Conservation (phyloP, 2,329 filamentous ascomycete genomes). For the Epichloe sibirici region DNA sequence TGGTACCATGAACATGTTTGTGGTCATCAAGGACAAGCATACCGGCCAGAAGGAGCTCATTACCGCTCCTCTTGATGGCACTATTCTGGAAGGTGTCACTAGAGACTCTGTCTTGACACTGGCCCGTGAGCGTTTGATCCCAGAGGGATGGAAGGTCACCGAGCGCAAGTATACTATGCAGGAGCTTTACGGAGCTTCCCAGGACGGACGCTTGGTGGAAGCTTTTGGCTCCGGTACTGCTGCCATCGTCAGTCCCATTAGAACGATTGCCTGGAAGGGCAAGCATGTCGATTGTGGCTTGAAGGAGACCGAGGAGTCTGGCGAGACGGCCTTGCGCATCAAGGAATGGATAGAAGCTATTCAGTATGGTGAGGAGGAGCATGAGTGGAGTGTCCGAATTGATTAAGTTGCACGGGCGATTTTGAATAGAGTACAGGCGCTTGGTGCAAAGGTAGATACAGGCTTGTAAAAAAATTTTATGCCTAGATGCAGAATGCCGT, state of each 20-base stretch:
- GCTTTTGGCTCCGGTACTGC: conserved; percentile 91
- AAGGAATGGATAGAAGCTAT: conserved; percentile 95
- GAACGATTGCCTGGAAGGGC: conserved; percentile 81
- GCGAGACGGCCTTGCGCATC: conserved; percentile 73
- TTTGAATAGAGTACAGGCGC: background rate
- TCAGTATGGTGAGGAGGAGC: conserved; percentile 88
- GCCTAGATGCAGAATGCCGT: background rate
- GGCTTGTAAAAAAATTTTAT: background rate
- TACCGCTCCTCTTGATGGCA: conserved; percentile 93
- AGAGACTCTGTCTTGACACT: conserved; percentile 82
- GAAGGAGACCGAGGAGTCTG: conserved; percentile 69
- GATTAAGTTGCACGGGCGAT: conserved; percentile 7
- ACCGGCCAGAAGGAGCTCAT: conserved; percentile 85
- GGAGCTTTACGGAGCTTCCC: conserved; percentile 68
- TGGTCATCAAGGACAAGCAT: conserved; percentile 70
- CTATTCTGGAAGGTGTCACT: conserved; percentile 90
- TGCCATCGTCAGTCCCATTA: conserved; percentile 82
- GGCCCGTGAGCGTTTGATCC: conserved; percentile 68
- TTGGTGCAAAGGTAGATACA: background rate
- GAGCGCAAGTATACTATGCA: conserved; percentile 91
- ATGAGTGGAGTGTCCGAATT: conserved; percentile 69
- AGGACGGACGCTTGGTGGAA: conserved; percentile 79
- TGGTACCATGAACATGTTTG: conserved; percentile 98
- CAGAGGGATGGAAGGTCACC: conserved; percentile 75
- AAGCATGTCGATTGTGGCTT: conserved; percentile 73